Conservation (phyloP, 257 asterid genomes). For the Rhazya stricta region DNA sequence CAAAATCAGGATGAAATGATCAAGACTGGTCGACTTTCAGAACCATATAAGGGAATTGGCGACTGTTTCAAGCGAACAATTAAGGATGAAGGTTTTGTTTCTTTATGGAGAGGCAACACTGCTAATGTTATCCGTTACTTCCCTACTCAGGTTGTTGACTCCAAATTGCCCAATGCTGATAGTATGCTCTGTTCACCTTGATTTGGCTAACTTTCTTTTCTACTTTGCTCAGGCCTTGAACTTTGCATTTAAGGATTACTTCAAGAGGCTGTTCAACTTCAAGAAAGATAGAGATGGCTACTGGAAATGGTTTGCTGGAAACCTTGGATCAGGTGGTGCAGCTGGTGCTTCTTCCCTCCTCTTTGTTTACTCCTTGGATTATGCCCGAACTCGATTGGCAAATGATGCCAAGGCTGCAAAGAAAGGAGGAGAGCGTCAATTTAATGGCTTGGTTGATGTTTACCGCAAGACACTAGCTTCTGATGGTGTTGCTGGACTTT, state of each 20-base stretch:
- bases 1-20: slow-evolving; percentile 48
- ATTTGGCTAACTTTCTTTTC: background rate
- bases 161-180: background rate
- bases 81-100: slow-evolving; percentile 29
- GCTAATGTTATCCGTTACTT: slow-evolving; percentile 44
- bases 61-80: slow-evolving; percentile 38
- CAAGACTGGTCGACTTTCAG: slow-evolving; percentile 39
- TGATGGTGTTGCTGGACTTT: slow-evolving; percentile 43
- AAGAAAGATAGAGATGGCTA: slow-evolving; percentile 39
- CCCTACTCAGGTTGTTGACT: slow-evolving; percentile 37
- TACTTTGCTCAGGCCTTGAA: slow-evolving; percentile 32
- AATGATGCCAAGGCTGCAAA: slow-evolving; percentile 45
- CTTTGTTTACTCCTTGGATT: slow-evolving; percentile 43
- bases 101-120: slow-evolving; percentile 50
- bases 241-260: slow-evolving; percentile 44
- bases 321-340: slow-evolving; percentile 46
- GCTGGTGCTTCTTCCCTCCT: slow-evolving; percentile 47
- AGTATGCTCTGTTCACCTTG: background rate
- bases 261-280: slow-evolving; percentile 40
- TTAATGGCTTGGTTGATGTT: slow-evolving; percentile 43
- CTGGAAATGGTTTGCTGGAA: slow-evolving; percentile 47
- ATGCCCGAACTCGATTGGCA: slow-evolving; percentile 41
- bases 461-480: slow-evolving; percentile 37
- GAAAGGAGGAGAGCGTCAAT: slow-evolving; percentile 37
- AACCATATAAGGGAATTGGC: slow-evolving; percentile 37